Percentiles rank a stretch among this genome's conserved stretches.
These are phyloP conservation scores for Rehmannia glutinosa DNA, from an alignment of 257 asterid genomes.

Conservation along the genomic window DNA sequence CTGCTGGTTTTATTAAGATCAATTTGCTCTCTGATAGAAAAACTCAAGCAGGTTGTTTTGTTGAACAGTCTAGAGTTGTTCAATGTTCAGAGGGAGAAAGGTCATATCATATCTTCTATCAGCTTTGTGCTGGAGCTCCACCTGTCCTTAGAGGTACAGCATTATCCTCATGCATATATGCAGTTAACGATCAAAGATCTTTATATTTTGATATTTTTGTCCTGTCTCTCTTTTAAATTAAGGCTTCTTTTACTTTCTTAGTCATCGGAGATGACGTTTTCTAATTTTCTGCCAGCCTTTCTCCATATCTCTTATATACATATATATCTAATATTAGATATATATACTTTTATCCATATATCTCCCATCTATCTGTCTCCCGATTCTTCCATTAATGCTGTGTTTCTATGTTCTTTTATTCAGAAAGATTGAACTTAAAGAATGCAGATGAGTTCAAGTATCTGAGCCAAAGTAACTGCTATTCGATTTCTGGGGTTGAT, in stretches of 20 bases:
- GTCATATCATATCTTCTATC: constrained; percentile 87
- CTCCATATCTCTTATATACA: neutral
- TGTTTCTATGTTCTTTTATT: neutral
- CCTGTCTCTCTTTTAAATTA: neutral
- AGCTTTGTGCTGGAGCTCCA: constrained; percentile 89
- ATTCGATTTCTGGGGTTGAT: constrained; percentile 65
- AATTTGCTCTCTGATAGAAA: constrained; percentile 9
- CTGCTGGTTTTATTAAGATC: constrained; percentile 4
- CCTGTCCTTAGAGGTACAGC: constrained; percentile 54
- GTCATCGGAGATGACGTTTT: neutral
- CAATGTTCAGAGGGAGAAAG: constrained; percentile 80
- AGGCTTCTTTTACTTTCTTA: neutral
- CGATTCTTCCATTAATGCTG: neutral
- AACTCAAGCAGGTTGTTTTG: constrained; percentile 17
- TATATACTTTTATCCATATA: neutral
- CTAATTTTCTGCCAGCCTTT: neutral
- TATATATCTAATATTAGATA: neutral
- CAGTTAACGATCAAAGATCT: neutral
- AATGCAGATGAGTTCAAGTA: constrained; percentile 59
- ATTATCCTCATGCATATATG: neutral
- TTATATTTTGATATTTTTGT: neutral
- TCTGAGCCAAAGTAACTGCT: constrained; percentile 71
- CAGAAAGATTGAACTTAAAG: constrained; percentile 57
- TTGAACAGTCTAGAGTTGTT: constrained; percentile 81
- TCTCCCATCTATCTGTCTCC: neutral